Evolutionary conservation across 2,329 filamentous ascomycete genomes (phyloP).

Genomic region (Aureobasidium sp.): DNA sequence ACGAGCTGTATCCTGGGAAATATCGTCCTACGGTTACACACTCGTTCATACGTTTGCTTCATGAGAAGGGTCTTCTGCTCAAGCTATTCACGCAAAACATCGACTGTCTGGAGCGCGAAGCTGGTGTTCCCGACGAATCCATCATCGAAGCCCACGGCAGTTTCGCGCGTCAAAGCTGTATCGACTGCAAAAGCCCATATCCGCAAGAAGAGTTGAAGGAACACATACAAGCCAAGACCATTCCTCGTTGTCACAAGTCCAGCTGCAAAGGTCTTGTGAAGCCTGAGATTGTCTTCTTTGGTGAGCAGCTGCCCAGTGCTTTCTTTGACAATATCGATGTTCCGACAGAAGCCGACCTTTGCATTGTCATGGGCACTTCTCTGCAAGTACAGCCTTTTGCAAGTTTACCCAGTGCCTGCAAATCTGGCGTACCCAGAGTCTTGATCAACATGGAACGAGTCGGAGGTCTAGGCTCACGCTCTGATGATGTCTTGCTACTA

Average conservation of each 20-base stretch:
- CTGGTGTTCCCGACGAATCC: conserved; percentile 83
- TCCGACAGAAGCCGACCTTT: conserved; percentile 79
- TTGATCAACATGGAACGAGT: conserved; percentile 91
- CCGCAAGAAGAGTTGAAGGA: conserved; percentile 78
- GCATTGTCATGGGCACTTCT: conserved; percentile 96
- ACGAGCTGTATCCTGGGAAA: conserved; percentile 87
- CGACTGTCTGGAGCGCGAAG: conserved; percentile 90
- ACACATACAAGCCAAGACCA: conserved; percentile 70
- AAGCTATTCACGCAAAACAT: conserved; percentile 99
- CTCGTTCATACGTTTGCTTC: conserved; percentile 90
- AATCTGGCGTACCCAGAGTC: conserved; percentile 73
- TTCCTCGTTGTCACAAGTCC: conserved; percentile 71
- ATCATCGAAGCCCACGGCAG: conserved; percentile 97
- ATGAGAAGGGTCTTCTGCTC: conserved; percentile 88
- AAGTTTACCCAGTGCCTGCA: conserved; percentile 72
- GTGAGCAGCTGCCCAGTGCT: conserved; percentile 85
- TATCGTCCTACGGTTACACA: conserved; percentile 88
- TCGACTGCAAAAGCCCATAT: conserved; percentile 78
- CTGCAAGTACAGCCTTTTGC: conserved; percentile 98
- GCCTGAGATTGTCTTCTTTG: conserved; percentile 99
- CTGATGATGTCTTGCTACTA: conserved; percentile 87
- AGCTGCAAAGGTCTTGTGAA: conserved; percentile 73
- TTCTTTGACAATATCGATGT: conserved; percentile 88
- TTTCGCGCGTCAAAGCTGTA: conserved; percentile 91
- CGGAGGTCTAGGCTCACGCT: conserved; percentile 76